Evolutionary conservation across 148 eudicot genomes (phyloP), one percentile per base, ranked within the genome.

Genomic region (Pharnaceum exiguum): DNA sequence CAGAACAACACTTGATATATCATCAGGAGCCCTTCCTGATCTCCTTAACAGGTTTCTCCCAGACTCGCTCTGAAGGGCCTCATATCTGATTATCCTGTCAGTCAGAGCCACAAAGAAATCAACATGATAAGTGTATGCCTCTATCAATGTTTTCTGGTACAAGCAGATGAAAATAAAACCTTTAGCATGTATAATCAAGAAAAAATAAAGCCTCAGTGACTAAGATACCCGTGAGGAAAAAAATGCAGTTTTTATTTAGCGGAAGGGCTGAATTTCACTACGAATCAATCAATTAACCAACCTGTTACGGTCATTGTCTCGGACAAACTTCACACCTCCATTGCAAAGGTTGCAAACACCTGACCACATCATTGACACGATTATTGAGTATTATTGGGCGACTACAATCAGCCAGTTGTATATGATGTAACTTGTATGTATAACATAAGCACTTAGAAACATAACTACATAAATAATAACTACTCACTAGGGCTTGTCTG

Each of bases 321-420:
- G 86, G 31, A 94, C 99, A 59, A 94, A 83, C 79, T 79, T 83
- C 75, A 94, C 99, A 26, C 99, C 95, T 60, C 99, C 99, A 74
- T 94, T 94, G 61, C 99, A 94, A 40, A 94, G 70, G 70, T 94
- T 94, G 87, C 99, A 94, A 8, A 94, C 96, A 71, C 99, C 99
- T 94, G 80, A 45, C 22, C n/a, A n/a, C n/a, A n/a, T n/a, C n/a
- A n/a, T n/a, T 35, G 12, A 35, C 38, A 35, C 38, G 12, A 35
- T 7, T 35, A 35, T 6, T 35, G 12, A 35, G 38, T 7, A 12
- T n/a, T n/a, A n/a, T n/a, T n/a, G n/a, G n/a, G n/a, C n/a, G n/a
- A n/a, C n/a, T n/a, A n/a, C n/a, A n/a, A n/a, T n/a, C n/a, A n/a
- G n/a, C n/a, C n/a, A n/a, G n/a, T n/a, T n/a, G n/a, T n/a, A n/a